Conservation (phyloP, 2,329 filamentous ascomycete genomes). For the Microdochium paspali region DNA sequence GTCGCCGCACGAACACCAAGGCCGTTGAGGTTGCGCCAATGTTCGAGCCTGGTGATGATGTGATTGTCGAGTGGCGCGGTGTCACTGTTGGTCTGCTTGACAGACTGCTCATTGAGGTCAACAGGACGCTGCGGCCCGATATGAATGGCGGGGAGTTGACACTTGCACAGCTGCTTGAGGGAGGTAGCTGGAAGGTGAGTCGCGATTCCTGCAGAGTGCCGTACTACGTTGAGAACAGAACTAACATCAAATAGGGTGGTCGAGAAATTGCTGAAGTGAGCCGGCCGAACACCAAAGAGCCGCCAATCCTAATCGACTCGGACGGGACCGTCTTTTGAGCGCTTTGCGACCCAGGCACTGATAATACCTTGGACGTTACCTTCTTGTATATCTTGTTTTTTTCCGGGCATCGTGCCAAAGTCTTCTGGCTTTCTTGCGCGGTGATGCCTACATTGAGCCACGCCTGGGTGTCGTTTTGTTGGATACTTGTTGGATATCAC, state of each 20-base stretch:
- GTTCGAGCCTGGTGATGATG: slow-evolving; percentile 50
- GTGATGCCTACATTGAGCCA: background rate
- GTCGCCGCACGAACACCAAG: slow-evolving; percentile 10
- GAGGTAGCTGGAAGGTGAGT: slow-evolving; percentile 39
- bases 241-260: slow-evolving; percentile 51
- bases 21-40: slow-evolving; percentile 44
- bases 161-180: slow-evolving; percentile 42
- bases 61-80: slow-evolving; percentile 57
- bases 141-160: slow-evolving; percentile 25
- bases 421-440: background rate
- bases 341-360: slow-evolving; percentile 39
- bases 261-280: slow-evolving; percentile 94
- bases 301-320: slow-evolving; percentile 90
- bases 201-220: too few relatives aligned
- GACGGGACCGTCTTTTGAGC: slow-evolving; percentile 89
- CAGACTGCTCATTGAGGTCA: slow-evolving; percentile 38
- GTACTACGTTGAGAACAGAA: too few relatives aligned
- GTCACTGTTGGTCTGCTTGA: slow-evolving; percentile 53
- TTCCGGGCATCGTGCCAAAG: background rate
- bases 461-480: background rate
- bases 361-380: background rate
- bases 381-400: background rate
- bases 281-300: slow-evolving; percentile 90
- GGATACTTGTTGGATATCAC: background rate
- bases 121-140: slow-evolving; percentile 19